Base-by-base conservation (phyloP, 2,329 filamentous ascomycete genomes). In the Bipolaris zeicola region DNA sequence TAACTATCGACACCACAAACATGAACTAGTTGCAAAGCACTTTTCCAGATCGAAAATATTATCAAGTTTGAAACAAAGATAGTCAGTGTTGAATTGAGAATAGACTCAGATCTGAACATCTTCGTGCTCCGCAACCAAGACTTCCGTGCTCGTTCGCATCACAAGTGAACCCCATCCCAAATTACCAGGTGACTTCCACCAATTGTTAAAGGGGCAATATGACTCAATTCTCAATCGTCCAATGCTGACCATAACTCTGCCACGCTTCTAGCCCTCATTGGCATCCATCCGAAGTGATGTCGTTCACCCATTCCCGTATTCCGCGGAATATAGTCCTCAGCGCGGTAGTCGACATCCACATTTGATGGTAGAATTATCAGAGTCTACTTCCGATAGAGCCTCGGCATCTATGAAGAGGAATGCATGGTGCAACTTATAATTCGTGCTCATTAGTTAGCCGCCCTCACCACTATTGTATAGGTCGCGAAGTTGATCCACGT, bases 401-500 rank as follows among this genome's bases (percentile, higher is more conserved):
- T 62, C 58, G 3, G 59, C 50, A 31, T 63, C 58, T 10, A 52
- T 55, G 7, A 57, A 45, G 33, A 63, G 52, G 28, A 55, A 61
- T 34, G 55, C 42, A 7, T 46, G 49, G 34, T 58, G 55, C 16
- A 38, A 43, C 8, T 36, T 41, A 10, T 44, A 42, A 20, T 63
- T 48, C 24, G 52, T 44, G 44, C 56, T 57, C 33, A 63, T 53
- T 36, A 56, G 61, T 36, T 55, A 22, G 38, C 46, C 56, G 24
- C 61, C 58, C 13, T 62, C 52, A 26, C 33, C 20, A 36, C 36
- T 51, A 18, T 53, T 62, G 45, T 62, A 65, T 18, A 57, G 28
- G 39, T 49, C 26, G 34, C 61, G 61, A 39, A 65, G 41, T 33
- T 65, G 56, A n/a, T 62, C 54, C 18, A 58, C 49, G 38, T 50